These are phyloP conservation scores for Peronospora tabacina DNA, from an alignment of 352 stramenopile genomes.

Conservation along the genomic window DNA sequence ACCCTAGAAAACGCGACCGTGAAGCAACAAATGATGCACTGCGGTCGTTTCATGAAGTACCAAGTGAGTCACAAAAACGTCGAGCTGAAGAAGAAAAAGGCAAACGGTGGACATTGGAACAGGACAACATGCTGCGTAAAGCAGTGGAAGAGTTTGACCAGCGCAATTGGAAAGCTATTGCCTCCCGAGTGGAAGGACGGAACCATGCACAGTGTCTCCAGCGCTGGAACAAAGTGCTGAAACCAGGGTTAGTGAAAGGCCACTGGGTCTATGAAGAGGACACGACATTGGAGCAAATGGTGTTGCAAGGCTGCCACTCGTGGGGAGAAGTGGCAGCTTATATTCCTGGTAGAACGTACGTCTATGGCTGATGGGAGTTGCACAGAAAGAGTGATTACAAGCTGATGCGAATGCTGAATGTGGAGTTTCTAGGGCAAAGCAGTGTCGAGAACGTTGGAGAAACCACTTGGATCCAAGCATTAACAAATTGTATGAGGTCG, in stretches of 20 bases:
- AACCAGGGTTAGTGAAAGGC: slow-evolving; percentile 87
- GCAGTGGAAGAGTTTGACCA: slow-evolving; percentile 73
- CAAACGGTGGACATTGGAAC: slow-evolving; percentile 62
- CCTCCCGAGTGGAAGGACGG: slow-evolving; percentile 43
- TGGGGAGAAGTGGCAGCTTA: slow-evolving; percentile 57
- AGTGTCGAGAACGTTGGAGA: slow-evolving; percentile 93
- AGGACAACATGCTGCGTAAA: slow-evolving; percentile 66
- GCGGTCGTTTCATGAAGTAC: slow-evolving; percentile 40
- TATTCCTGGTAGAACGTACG: slow-evolving; percentile 58
- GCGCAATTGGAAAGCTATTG: slow-evolving; percentile 83
- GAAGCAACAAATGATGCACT: slow-evolving; percentile 31
- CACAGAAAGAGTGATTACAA: neutral
- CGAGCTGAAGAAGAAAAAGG: slow-evolving; percentile 45
- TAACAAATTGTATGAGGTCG: slow-evolving; percentile 56
- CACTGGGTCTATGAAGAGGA: slow-evolving; percentile 91
- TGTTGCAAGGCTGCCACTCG: slow-evolving; percentile 61
- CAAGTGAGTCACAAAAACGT: slow-evolving; percentile 45
- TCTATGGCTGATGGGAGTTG: neutral
- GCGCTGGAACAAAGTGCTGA: slow-evolving; percentile 84
- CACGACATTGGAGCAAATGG: slow-evolving; percentile 73
- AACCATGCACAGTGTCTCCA: slow-evolving; percentile 75
- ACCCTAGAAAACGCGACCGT: slow-evolving; percentile 45
- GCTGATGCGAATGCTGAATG: slow-evolving; percentile 25
- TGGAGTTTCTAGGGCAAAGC: slow-evolving; percentile 69
- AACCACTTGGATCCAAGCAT: slow-evolving; percentile 94